Evolutionary conservation across 306 rosid genomes (phyloP), one percentile per base, ranked within the genome.

Genomic region (Quercus mongolica): DNA sequence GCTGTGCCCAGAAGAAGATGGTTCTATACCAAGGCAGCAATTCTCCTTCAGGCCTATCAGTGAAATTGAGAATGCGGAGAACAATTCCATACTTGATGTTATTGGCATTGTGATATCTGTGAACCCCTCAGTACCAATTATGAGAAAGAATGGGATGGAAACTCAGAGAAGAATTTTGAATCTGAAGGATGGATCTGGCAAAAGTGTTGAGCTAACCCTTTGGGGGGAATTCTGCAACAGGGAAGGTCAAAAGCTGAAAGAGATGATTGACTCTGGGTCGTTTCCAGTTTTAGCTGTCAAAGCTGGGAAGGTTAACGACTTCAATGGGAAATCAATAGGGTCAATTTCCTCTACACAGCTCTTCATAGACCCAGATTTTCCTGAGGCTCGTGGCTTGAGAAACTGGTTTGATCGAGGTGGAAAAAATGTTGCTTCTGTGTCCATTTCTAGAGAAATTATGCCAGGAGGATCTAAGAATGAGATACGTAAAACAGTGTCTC

Each of bases 141-240:
- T 93, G 91, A 91, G 98, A 81, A 96, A 96, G 91, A 96, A 93
- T 63, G 99, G 99, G 57, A 93, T 93, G 99, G 99, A 96, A 88
- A 96, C 97, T 52, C 97, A 87, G 76, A 84, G 97, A 87, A 89
- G 99, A 81, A 81, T 90, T 83, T 80, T 93, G 87, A 88, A 86
- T 86, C 84, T 96, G 38, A 93, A 91, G 85, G 99, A 96, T 80
- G 71, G 83, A 76, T 96, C 99, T 21, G 91, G 91, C 57, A 90
- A 79, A 85, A 93, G 90, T 69, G 83, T 96, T 67, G 99, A 95
- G 89, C 76, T 95, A 69, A 95, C 98, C 67, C 90, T 95, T 30
- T 95, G 99, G 99, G 99, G 99, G 6, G 98, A 95, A 51, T 88
- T 93, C 80, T 95, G 99, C 90, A 95, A 95, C 63, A 87, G 89